Evolutionary conservation across 768 basidiomycete genomes (phyloP), one percentile per base, ranked within the genome.

Genomic region (Holtermannia corniformis): DNA sequence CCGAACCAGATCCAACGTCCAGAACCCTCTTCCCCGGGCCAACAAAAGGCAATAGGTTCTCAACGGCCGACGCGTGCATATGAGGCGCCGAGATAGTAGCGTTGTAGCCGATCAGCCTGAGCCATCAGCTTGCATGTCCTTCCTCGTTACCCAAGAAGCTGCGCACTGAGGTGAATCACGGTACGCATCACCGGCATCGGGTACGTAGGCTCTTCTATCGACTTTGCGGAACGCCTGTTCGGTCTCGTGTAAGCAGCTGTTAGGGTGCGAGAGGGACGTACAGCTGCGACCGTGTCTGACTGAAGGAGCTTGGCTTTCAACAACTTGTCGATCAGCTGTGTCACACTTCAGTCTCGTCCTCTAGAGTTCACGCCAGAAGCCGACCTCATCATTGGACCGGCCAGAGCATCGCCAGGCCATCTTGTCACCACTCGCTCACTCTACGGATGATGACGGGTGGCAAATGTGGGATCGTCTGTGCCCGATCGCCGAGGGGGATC

Each of bases 11-110:
- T 12, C 90, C 91, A 3, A 96, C 82, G 64, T 97, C 93, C 25
- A 99, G 83, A 1, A 92, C 85, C 28, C 78, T 80, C 1, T 82
- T 76, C 0, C 85, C 86, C 0, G 82, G 82, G 19, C 76, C 74
- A 19, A 96, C 77, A 63, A 81, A 82, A 0, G 83, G 79, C 2
- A 87, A 76, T 11, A 95, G 79, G 53, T 85, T 79, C 64, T 92
- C 85, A 2, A 79, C 68, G 0, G 93, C 91, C 56, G 91, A 82
- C 0, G 89, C 90, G 56, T 95, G 91, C 92, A 97, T 97, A 68
- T 99, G 93, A 1, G 93, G 93, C 0, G 93, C 93, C 37, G 86
- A 88, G 57, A 99, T 96, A 0, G 93, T 99, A 13, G 91, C 92
- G 12, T 82, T 83, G 63, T 85, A 79, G 1, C 86, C 85, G 48